A percentile compares a stretch with the other conserved stretches of the same genome.
Evolutionary conservation across 768 basidiomycete genomes (phyloP).

Genomic region (Pulveroboletus ravenelii): DNA sequence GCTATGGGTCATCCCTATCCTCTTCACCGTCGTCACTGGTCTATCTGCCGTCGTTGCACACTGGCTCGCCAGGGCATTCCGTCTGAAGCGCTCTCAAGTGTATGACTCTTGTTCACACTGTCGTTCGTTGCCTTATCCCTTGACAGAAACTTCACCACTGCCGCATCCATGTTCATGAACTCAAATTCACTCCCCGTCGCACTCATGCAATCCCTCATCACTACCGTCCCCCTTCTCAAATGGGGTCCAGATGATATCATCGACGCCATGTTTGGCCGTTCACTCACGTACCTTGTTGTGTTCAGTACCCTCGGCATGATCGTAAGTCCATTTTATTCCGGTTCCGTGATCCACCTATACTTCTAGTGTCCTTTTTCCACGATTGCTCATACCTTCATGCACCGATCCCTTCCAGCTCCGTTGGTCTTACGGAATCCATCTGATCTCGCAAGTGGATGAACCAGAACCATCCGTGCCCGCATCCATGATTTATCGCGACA

Average conservation of each 20-base stretch:
- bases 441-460: constrained; percentile 54
- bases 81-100: constrained; percentile 75
- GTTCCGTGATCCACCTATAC: not conserved
- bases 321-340: constrained; percentile 41
- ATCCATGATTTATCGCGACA: constrained; percentile 7
- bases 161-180: constrained; percentile 88
- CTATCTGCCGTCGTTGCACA: constrained; percentile 70
- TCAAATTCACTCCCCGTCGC: constrained; percentile 95
- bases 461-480: not conserved
- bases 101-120: constrained; percentile 28
- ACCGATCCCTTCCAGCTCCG: constrained; percentile 51
- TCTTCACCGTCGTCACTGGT: constrained; percentile 73
- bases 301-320: constrained; percentile 97
- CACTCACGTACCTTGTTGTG: constrained; percentile 83
- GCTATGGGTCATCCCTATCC: constrained; percentile 81
- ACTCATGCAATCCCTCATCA: constrained; percentile 83
- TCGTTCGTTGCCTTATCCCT: not conserved
- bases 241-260: constrained; percentile 79
- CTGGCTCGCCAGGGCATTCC: constrained; percentile 54
- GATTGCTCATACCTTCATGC: not conserved
- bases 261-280: constrained; percentile 88
- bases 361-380: not conserved
- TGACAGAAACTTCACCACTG: constrained; percentile 68
- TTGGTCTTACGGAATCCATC: constrained; percentile 89
- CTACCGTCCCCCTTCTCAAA: constrained; percentile 76